Evolutionary conservation across 1,284 basidiomycete genomes (phyloP).

Genomic region (Sporisorium graminicola): DNA sequence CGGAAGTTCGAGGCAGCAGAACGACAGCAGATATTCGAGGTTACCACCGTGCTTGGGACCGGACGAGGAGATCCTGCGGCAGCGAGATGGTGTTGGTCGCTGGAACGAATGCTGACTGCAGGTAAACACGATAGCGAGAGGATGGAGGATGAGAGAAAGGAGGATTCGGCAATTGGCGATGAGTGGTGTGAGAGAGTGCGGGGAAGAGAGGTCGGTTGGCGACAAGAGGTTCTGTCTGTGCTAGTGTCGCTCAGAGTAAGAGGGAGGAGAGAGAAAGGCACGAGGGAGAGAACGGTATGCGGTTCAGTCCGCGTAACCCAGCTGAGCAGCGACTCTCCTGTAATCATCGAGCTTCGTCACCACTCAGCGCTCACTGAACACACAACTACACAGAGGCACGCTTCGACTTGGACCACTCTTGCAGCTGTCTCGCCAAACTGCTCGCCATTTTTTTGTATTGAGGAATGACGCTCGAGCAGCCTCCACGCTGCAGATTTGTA

Average conservation of each 20-base stretch:
- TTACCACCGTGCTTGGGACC: neutral
- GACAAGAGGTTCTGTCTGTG: too few species aligned
- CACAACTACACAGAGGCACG: neutral
- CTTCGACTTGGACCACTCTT: neutral
- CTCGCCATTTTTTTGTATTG: neutral
- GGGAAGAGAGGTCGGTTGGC: slow-evolving; percentile 3
- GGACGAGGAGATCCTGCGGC: neutral
- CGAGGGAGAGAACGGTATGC: neutral
- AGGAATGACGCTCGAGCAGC: slow-evolving; percentile 9
- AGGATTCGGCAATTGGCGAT: neutral
- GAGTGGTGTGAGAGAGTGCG: slow-evolving; percentile 6
- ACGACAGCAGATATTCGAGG: neutral
- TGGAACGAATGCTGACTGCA: neutral
- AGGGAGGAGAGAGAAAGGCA: neutral
- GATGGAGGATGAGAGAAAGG: neutral
- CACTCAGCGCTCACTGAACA: neutral
- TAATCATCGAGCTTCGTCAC: neutral
- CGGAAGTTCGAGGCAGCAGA: neutral
- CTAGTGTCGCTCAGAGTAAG: neutral
- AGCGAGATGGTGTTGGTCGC: neutral
- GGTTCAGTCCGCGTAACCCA: neutral
- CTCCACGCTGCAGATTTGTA: slow-evolving; percentile 18
- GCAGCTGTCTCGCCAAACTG: neutral
- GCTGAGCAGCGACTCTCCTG: neutral
- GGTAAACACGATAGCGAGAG: neutral